Percentiles rank a stretch among this genome's conserved stretches.
These are phyloP conservation scores for Vaccinium vitisidaea DNA, from an alignment of 148 eudicot genomes.

Conservation along the genomic window DNA sequence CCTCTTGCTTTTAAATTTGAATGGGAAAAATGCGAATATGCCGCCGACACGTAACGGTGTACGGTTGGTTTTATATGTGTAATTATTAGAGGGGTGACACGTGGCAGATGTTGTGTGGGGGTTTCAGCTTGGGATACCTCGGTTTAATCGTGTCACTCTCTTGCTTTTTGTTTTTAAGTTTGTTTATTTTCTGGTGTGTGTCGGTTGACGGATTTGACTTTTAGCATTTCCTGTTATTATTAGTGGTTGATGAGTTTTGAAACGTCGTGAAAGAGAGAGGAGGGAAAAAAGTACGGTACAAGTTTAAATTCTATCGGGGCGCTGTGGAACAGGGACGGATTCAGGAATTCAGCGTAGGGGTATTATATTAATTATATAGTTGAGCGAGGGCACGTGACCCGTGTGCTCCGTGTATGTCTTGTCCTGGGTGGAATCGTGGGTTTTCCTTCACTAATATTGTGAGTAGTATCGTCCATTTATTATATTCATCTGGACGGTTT, in stretches of 20 bases:
- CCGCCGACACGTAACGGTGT: conserved; percentile 22
- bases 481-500: no score
- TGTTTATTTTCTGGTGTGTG: background rate
- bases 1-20: background rate
- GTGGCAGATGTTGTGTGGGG: background rate
- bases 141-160: background rate
- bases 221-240: background rate
- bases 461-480: no score
- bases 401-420: no score
- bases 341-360: no score
- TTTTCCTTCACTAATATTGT: no score
- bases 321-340: no score
- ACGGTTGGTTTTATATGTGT: background rate
- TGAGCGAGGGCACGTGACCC: no score
- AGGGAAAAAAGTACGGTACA: no score
- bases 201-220: background rate
- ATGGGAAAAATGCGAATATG: background rate
- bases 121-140: background rate
- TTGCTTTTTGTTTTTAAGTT: background rate
- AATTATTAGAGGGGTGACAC: background rate
- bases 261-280: background rate
- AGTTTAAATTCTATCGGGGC: no score
- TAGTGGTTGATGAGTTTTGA: background rate
- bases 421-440: no score
- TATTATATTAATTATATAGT: no score